phyloP scores from a whole-genome alignment of 371 early-diverging fungal genomes.

The Mortierella sp. region DNA sequence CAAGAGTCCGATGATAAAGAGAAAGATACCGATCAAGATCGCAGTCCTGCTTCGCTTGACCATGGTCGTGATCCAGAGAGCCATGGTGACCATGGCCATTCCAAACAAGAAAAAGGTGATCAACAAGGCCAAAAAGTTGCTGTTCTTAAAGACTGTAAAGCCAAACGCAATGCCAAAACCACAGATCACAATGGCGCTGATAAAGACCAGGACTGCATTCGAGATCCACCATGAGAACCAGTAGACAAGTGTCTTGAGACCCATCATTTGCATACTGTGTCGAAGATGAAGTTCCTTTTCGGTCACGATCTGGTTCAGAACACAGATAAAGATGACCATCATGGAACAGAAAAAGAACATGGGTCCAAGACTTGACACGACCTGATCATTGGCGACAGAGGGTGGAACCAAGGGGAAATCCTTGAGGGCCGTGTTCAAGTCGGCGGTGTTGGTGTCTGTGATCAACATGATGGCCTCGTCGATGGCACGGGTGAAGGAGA shows the following conservation, averaged over 20 bases:
- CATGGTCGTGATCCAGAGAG: conserved; percentile 75
- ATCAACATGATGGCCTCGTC: conserved; percentile 70
- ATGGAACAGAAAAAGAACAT: conserved; percentile 78
- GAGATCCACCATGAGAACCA: conserved; percentile 71
- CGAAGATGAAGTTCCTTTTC: conserved; percentile 76
- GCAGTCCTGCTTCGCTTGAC: conserved; percentile 54
- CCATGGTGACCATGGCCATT: conserved; percentile 72
- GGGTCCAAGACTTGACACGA: conserved; percentile 64
- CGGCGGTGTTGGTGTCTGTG: conserved; percentile 47
- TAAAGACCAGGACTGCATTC: conserved; percentile 60
- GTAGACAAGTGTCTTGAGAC: conserved; percentile 67
- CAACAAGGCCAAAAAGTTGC: conserved; percentile 63
- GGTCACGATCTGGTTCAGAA: conserved; percentile 71
- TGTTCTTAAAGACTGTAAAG: conserved; percentile 67
- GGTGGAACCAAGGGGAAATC: conserved; percentile 76
- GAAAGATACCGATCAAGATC: conserved; percentile 72
- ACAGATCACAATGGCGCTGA: conserved; percentile 66
- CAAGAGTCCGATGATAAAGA: conserved; percentile 77
- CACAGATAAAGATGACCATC: conserved; percentile 62
- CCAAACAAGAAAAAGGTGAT: conserved; percentile 79
- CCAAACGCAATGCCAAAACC: conserved; percentile 67
- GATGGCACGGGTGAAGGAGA: conserved; percentile 67
- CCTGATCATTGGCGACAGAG: conserved; percentile 56
- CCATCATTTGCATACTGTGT: conserved; percentile 81
- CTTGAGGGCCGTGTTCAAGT: conserved; percentile 63